These are phyloP conservation scores for Endogone sp. DNA, from an alignment of 192 early-diverging fungal species.

Conservation along the genomic window DNA sequence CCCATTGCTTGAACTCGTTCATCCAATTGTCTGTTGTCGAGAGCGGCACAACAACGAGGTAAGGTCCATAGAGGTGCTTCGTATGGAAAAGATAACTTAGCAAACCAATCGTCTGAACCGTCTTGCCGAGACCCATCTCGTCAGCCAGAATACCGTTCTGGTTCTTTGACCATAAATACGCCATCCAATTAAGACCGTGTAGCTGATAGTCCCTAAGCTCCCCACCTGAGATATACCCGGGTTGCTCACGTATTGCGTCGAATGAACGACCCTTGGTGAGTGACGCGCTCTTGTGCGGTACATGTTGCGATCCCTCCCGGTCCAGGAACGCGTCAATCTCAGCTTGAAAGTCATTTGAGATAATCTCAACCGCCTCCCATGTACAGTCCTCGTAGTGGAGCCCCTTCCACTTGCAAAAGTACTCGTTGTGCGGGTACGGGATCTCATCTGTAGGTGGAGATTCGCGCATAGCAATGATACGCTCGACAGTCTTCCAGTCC, in stretches of 20 bases:
- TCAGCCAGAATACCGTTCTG: constrained; percentile 97
- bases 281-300: constrained; percentile 70
- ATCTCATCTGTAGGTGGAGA: constrained; percentile 32
- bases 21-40: constrained; percentile 96
- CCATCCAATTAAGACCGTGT: constrained; percentile 96
- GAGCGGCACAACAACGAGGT: constrained; percentile 93
- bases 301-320: constrained; percentile 60
- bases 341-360: constrained; percentile 65
- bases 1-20: constrained; percentile 94
- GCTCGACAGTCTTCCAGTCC: constrained; percentile 85
- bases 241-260: constrained; percentile 73
- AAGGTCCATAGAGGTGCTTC: constrained; percentile 85
- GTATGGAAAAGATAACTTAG: constrained; percentile 85
- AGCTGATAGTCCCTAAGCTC: constrained; percentile 95
- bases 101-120: constrained; percentile 94
- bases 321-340: constrained; percentile 87
- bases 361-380: constrained; percentile 80
- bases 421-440: constrained; percentile 61
- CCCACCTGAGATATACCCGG: constrained; percentile 79
- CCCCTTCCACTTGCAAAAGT: constrained; percentile 91
- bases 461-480: constrained; percentile 72
- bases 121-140: constrained; percentile 96
- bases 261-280: constrained; percentile 67
- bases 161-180: constrained; percentile 90
- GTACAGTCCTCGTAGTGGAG: constrained; percentile 86